Evolutionary conservation across 2,329 filamentous ascomycete species (phyloP).

Genomic region (Ilyonectria robusta): DNA sequence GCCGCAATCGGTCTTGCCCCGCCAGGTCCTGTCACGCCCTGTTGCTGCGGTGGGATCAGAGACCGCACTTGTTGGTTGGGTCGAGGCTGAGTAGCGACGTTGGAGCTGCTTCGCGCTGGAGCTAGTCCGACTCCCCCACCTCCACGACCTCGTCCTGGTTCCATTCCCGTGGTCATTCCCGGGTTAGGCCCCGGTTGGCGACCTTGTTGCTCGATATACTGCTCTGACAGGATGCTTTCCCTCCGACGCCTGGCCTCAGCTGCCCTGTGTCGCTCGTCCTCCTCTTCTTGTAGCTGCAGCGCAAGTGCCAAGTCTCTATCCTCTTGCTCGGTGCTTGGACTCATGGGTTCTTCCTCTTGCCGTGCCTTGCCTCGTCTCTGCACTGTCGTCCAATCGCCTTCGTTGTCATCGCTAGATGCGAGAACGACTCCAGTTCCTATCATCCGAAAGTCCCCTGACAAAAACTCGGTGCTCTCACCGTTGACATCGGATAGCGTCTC

Average conservation of each 20-base stretch:
- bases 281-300: slow-evolving; percentile 93
- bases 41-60: slow-evolving; percentile 54
- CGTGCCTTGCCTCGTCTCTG: slow-evolving; percentile 52
- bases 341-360: slow-evolving; percentile 49
- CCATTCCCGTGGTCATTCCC: slow-evolving; percentile 20
- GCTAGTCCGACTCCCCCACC: slow-evolving; percentile 35
- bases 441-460: slow-evolving; percentile 89
- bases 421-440: slow-evolving; percentile 70
- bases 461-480: slow-evolving; percentile 85
- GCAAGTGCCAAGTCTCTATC: slow-evolving; percentile 91
- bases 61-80: slow-evolving; percentile 57
- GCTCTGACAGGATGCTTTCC: slow-evolving; percentile 79
- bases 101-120: slow-evolving; percentile 43
- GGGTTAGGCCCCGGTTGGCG: slow-evolving; percentile 51
- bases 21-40: slow-evolving; percentile 49
- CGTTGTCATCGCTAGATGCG: slow-evolving; percentile 39
- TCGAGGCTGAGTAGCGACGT: slow-evolving; percentile 34
- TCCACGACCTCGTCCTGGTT: slow-evolving; percentile 34
- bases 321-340: slow-evolving; percentile 74
- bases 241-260: slow-evolving; percentile 73
- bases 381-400: slow-evolving; percentile 70
- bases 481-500: slow-evolving; percentile 92
- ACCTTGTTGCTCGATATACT: slow-evolving; percentile 77
- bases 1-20: slow-evolving; percentile 41
- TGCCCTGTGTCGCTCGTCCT: slow-evolving; percentile 83